These are phyloP conservation scores for Mollisia scopiformis DNA, from an alignment of 2,329 filamentous ascomycete genomes.

Conservation along the genomic window DNA sequence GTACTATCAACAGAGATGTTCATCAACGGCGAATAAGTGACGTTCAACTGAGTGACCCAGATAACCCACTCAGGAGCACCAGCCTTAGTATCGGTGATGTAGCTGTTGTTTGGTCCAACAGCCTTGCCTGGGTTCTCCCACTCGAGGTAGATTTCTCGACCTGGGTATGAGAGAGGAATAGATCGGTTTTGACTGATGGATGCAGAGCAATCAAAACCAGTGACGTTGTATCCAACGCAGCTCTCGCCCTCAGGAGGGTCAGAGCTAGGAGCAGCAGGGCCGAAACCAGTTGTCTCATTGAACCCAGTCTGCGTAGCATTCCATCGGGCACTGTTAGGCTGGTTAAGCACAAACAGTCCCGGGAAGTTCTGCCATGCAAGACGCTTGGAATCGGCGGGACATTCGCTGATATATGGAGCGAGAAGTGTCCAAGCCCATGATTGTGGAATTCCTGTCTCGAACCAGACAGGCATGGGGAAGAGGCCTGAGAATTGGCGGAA, in stretches of 20 bases:
- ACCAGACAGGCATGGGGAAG: conserved; percentile 83
- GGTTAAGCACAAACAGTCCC: conserved; percentile 69
- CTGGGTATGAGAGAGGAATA: conserved; percentile 73
- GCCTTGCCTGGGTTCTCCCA: conserved; percentile 73
- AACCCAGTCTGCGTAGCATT: conserved; percentile 62
- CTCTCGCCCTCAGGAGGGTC: conserved; percentile 46
- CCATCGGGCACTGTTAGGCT: conserved; percentile 73
- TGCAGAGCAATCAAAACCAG: conserved; percentile 61
- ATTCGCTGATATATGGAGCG: conserved; percentile 79
- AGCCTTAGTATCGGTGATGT: conserved; percentile 67
- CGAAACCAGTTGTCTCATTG: conserved; percentile 66
- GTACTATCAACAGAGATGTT: conserved; percentile 44
- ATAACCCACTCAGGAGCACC: conserved; percentile 66
- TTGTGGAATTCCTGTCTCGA: conserved; percentile 78
- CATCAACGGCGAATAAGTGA: conserved; percentile 69
- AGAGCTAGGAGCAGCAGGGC: conserved; percentile 39
- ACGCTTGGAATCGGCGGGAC: conserved; percentile 72
- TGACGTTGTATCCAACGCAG: conserved; percentile 60
- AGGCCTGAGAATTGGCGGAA: conserved; percentile 83
- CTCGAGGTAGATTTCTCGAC: conserved; percentile 68
- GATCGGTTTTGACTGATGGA: conserved; percentile 71
- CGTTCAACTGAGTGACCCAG: conserved; percentile 78
- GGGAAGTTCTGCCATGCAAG: conserved; percentile 88
- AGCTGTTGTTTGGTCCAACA: conserved; percentile 82
- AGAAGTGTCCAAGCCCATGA: conserved; percentile 84